Evolutionary conservation across 768 basidiomycete genomes (phyloP), one percentile per base, ranked within the genome.

Genomic region (Panaeolus cyanescens): DNA sequence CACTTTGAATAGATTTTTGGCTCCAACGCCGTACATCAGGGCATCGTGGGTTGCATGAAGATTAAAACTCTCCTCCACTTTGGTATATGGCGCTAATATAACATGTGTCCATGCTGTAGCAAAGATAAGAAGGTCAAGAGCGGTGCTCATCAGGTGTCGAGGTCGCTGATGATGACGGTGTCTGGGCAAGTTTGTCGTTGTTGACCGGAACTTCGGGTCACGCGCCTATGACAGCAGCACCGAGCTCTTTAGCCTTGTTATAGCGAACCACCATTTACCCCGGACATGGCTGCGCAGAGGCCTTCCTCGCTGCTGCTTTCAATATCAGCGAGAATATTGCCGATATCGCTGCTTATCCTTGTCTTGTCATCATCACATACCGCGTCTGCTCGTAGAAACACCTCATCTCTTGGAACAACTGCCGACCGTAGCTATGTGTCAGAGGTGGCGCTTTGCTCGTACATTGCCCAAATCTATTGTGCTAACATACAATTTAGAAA

Each of bases 51-150:
- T 83, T 0, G 93, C 95, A 70, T 99, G 97, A 8, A 99, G 83
- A 65, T 91, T 95, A 81, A 98, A 98, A 69, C 91, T 92, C 76
- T 99, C 97, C 74, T 99, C 97, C 30, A 99, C 97, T 77, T 99
- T 99, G 3, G 93, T 92, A 71, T 91, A 94, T 0, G 97, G 96
- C 2, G 92, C 85, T 3, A 93, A 77, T 25, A 91, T 65, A 53
- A 96, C 90, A 64, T 96, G 90, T 1, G 70, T 66, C 82, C 87
- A 91, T 56, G 80, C 79, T 50, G 80, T 77, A 0, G 67, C 68
- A 25, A 88, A 71, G 15, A 91, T 68, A 9, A 86, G 67, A 19
- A 76, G 64, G 67, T 93, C 91, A 17, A 84, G 74, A 8, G 59
- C 62, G 22, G 65, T 19, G 56, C 66, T 72, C 72, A 74, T 74